These are phyloP conservation scores for Bipolaris bicolor DNA, from an alignment of 2,329 filamentous ascomycete genomes.

Conservation along the genomic window DNA sequence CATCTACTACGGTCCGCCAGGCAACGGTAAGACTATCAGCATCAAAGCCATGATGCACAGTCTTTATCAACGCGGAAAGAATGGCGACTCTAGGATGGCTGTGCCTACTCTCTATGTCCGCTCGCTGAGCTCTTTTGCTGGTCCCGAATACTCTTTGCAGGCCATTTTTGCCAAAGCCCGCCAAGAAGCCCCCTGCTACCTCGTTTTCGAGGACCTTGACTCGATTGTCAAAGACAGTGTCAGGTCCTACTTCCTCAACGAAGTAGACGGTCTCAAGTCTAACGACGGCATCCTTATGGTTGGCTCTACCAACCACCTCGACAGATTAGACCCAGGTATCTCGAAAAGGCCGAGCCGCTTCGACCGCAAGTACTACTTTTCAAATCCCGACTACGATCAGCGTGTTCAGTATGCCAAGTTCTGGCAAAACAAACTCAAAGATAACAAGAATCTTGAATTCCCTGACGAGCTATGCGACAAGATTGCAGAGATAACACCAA, in stretches of 20 bases:
- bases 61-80: constrained; percentile 59
- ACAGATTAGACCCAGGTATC: constrained; percentile 69
- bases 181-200: constrained; percentile 68
- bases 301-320: constrained; percentile 68
- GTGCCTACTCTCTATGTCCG: constrained; percentile 65
- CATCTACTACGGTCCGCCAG: constrained; percentile 70
- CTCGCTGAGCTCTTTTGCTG: constrained; percentile 51
- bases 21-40: constrained; percentile 72
- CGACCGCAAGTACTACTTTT: constrained; percentile 56
- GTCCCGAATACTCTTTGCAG: constrained; percentile 60
- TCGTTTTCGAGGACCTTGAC: constrained; percentile 76
- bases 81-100: constrained; percentile 43
- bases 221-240: constrained; percentile 66
- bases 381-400: constrained; percentile 48
- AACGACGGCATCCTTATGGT: constrained; percentile 76
- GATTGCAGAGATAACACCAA: constrained; percentile 52
- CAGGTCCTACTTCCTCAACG: constrained; percentile 73
- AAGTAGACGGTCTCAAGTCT: constrained; percentile 71
- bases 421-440: constrained; percentile 52
- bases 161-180: constrained; percentile 59
- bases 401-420: constrained; percentile 52
- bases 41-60: constrained; percentile 74
- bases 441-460: constrained; percentile 48
- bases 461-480: constrained; percentile 49
- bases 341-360: constrained; percentile 55